phyloP scores from a whole-genome alignment of 2,329 filamentous ascomycete genomes.

The Immersiporthe knoxdaviesiana region DNA sequence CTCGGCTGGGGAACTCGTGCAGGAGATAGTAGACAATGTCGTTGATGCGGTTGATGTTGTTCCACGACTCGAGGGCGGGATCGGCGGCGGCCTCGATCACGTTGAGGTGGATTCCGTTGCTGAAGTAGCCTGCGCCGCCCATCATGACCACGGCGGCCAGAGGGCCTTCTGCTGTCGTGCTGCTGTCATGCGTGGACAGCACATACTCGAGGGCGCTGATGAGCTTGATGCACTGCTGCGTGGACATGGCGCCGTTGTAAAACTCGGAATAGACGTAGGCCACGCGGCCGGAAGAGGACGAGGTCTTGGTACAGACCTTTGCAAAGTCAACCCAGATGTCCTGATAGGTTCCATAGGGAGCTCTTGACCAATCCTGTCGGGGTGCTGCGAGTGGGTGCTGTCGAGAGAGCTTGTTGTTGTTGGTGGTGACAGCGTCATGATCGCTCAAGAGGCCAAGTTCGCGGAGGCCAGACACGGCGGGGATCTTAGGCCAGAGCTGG shows the following conservation, averaged over 20 bases:
- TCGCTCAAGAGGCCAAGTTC: constrained; percentile 39
- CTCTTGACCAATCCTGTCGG: constrained; percentile 37
- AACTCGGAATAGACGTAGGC: constrained; percentile 48
- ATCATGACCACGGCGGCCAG: constrained; percentile 44
- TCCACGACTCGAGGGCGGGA: constrained; percentile 45
- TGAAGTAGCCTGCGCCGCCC: constrained; percentile 46
- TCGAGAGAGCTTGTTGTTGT: constrained; percentile 25
- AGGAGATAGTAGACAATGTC: constrained; percentile 45
- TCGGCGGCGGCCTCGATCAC: constrained; percentile 46
- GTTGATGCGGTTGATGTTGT: constrained; percentile 49
- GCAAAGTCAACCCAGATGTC: constrained; percentile 46
- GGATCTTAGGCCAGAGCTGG: constrained; percentile 47
- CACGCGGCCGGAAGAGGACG: constrained; percentile 30
- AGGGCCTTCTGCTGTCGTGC: constrained; percentile 33
- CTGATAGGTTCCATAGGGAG: constrained; percentile 40
- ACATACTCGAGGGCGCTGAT: constrained; percentile 43
- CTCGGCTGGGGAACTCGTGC: constrained; percentile 41
- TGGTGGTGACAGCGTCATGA: constrained; percentile 30
- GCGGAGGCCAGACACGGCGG: constrained; percentile 40
- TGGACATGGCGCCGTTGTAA: constrained; percentile 50
- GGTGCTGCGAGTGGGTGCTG: constrained; percentile 20
- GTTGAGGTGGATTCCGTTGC: constrained; percentile 49
- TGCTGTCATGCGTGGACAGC: constrained; percentile 35
- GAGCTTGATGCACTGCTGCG: constrained; percentile 42
- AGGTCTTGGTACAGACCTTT: constrained; percentile 31